phyloP scores from a whole-genome alignment of 1,284 basidiomycete genomes.

The Stygiomarasmius scandens region DNA sequence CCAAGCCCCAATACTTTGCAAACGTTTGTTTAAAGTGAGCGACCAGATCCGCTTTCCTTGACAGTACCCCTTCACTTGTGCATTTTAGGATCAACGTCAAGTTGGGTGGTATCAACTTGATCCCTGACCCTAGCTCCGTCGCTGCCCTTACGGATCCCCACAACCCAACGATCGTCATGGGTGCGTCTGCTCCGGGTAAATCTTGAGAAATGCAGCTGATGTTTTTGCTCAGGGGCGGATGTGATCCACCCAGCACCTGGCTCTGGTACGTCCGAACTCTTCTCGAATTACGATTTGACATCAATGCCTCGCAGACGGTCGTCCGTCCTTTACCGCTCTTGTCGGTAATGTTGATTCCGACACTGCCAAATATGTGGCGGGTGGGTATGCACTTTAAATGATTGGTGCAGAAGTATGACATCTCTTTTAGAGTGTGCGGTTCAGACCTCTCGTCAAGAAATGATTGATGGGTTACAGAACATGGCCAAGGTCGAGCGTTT shows the following conservation, averaged over 20 bases:
- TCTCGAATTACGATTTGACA: too few relatives aligned
- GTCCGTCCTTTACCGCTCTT: constrained; percentile 76
- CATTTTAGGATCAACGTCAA: constrained; percentile 73
- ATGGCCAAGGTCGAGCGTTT: constrained; percentile 56
- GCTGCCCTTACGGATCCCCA: constrained; percentile 64
- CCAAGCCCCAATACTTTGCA: constrained; percentile 73
- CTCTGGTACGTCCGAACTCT: constrained; percentile 43
- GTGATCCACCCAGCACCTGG: constrained; percentile 68
- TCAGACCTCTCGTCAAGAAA: constrained; percentile 71
- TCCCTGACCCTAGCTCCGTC: constrained; percentile 66
- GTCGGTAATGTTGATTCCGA: constrained; percentile 76
- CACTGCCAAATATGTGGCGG: constrained; percentile 56
- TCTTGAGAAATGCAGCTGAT: constrained; percentile 1
- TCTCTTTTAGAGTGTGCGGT: constrained; percentile 43
- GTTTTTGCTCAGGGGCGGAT: constrained; percentile 58
- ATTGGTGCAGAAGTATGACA: too few relatives aligned
- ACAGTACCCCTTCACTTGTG: constrained; percentile 3
- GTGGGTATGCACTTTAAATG: constrained; percentile 27
- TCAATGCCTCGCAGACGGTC: constrained; percentile 54
- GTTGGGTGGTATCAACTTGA: constrained; percentile 75
- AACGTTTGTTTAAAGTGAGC: constrained; percentile 77
- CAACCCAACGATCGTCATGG: constrained; percentile 76
- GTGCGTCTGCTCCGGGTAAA: constrained; percentile 32
- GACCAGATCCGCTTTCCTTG: neutral
- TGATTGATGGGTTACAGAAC: constrained; percentile 67